A percentile compares a stretch with the other conserved stretches of the same genome.
Conservation (phyloP, 495 filamentous ascomycete species). For the Trichoderma gamsii region DNA sequence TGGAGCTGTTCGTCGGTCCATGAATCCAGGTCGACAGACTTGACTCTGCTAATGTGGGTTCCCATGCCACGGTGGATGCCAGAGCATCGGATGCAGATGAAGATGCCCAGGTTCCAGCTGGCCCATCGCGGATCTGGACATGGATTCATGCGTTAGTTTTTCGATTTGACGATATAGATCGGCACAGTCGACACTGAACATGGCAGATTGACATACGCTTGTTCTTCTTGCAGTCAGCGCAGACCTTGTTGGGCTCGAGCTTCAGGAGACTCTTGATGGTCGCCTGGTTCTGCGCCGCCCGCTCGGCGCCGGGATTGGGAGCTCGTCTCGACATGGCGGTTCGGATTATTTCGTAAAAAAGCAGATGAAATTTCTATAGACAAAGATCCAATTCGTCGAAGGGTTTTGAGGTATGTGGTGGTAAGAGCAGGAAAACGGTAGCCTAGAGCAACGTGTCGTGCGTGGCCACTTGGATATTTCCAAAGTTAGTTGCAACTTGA, state of each 20-base stretch:
- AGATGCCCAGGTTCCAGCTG: slow-evolving; percentile 93
- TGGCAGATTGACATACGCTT: slow-evolving; percentile 61
- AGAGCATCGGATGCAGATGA: slow-evolving; percentile 95
- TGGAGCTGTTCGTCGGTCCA: slow-evolving; percentile 98
- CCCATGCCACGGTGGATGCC: slow-evolving; percentile 98
- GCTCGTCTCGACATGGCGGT: slow-evolving; percentile 77
- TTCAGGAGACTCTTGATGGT: slow-evolving; percentile 91
- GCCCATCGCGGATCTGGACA: slow-evolving; percentile 89
- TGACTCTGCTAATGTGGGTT: slow-evolving; percentile 95
- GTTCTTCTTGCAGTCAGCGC: slow-evolving; percentile 97
- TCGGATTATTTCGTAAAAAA: neutral
- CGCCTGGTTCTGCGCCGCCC: slow-evolving; percentile 80
- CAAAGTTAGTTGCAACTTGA: slow-evolving; percentile 2
- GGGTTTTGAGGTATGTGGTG: slow-evolving; percentile 1
- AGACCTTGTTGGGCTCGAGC: slow-evolving; percentile 87
- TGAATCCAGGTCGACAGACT: slow-evolving; percentile 92
- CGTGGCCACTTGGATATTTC: neutral
- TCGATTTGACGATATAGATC: neutral
- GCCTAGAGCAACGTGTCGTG: neutral
- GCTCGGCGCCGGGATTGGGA: slow-evolving; percentile 69
- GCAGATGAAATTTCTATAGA: neutral
- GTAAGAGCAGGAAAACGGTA: neutral
- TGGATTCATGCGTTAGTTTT: neutral
- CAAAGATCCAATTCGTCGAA: neutral
- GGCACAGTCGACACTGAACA: neutral